These are phyloP conservation scores for Boechera retrofracta DNA, from an alignment of 345 rosid species.

Conservation along the genomic window DNA sequence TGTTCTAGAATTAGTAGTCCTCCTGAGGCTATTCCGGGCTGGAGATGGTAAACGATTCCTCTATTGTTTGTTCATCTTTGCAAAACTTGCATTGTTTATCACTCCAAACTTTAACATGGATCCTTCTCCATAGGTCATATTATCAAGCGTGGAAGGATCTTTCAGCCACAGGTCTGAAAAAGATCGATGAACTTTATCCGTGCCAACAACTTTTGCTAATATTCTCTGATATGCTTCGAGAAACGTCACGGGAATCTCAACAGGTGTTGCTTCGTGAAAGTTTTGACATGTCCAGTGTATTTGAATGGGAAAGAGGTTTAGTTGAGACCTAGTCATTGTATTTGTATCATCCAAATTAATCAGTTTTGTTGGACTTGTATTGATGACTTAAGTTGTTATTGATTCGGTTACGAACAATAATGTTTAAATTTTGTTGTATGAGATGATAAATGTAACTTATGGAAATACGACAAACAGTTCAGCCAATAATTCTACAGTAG, in stretches of 20 bases:
- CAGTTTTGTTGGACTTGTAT: constrained; percentile 27
- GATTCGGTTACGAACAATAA: not conserved
- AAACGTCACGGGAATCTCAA: constrained; percentile 45
- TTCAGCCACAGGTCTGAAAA: constrained; percentile 51
- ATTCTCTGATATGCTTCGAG: constrained; percentile 53
- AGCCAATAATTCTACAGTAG: too few relatives aligned
- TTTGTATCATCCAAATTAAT: constrained; percentile 19
- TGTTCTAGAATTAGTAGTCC: constrained; percentile 63
- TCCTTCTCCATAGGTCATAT: constrained; percentile 66
- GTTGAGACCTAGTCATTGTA: constrained; percentile 38
- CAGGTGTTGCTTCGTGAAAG: constrained; percentile 45
- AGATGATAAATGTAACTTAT: too few relatives aligned
- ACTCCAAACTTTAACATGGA: not conserved
- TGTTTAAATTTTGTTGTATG: too few relatives aligned
- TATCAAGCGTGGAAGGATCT: constrained; percentile 67
- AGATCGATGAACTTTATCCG: constrained; percentile 64
- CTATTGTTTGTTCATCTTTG: constrained; percentile 13
- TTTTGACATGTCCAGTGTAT: constrained; percentile 49
- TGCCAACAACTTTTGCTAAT: constrained; percentile 61
- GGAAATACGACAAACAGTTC: too few relatives aligned
- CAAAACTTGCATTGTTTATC: constrained; percentile 15
- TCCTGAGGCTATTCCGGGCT: constrained; percentile 68
- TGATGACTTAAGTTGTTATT: constrained; percentile 14
- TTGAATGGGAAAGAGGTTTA: constrained; percentile 65
- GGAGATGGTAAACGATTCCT: constrained; percentile 77